Percentiles rank a stretch among this genome's conserved stretches.
Evolutionary conservation across 257 asterid genomes (phyloP).

Genomic region (Cinchona pubescens): DNA sequence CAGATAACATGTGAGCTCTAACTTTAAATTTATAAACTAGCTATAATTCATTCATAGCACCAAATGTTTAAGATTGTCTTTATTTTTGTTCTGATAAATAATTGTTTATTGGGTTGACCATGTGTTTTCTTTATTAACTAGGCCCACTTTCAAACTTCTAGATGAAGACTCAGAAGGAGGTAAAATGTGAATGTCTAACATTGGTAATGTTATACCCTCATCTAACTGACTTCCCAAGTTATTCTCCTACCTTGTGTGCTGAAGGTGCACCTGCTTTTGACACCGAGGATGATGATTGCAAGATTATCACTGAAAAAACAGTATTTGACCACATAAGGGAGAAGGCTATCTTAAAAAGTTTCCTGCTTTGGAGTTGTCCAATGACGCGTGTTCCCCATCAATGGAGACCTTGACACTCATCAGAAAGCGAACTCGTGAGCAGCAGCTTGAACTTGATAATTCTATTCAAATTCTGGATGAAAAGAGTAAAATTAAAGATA

Average conservation of each 20-base stretch:
- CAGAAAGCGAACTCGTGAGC: slow-evolving; percentile 76
- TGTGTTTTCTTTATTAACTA: slow-evolving; percentile 33
- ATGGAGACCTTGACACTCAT: slow-evolving; percentile 60
- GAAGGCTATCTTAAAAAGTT: slow-evolving; percentile 73
- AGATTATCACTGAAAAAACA: slow-evolving; percentile 60
- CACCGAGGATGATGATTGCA: slow-evolving; percentile 70
- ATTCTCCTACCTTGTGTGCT: slow-evolving; percentile 20
- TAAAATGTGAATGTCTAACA: slow-evolving; percentile 28
- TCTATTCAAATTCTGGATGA: slow-evolving; percentile 41
- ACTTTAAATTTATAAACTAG: slow-evolving; percentile 7
- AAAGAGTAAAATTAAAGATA: slow-evolving; percentile 27
- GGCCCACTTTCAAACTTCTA: slow-evolving; percentile 88
- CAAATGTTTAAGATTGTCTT: background rate
- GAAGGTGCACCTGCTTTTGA: slow-evolving; percentile 41
- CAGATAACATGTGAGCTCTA: slow-evolving; percentile 51
- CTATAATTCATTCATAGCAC: background rate
- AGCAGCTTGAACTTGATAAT: slow-evolving; percentile 46
- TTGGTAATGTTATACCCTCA: slow-evolving; percentile 20
- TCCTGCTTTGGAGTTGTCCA: slow-evolving; percentile 50
- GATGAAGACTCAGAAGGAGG: slow-evolving; percentile 71
- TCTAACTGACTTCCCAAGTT: slow-evolving; percentile 20
- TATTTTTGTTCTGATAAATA: background rate
- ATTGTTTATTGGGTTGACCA: slow-evolving; percentile 9
- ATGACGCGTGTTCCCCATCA: slow-evolving; percentile 50
- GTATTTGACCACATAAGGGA: slow-evolving; percentile 75